Evolutionary conservation across 345 rosid genomes (phyloP).

Genomic region (Linum trigynum): DNA sequence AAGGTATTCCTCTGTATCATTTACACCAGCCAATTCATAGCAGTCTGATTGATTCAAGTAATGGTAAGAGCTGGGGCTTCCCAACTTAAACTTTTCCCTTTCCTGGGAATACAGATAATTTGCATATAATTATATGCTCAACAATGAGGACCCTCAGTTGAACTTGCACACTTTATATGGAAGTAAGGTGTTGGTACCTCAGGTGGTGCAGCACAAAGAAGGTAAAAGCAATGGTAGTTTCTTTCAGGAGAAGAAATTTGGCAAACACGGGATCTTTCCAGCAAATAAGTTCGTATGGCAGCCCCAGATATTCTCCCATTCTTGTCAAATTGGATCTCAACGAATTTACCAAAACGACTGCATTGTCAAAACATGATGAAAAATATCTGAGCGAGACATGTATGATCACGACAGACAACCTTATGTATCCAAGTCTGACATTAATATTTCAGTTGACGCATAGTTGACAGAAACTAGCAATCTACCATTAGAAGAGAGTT

Average conservation of each 20-base stretch:
- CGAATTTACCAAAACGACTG: slow-evolving; percentile 99
- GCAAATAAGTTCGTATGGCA: slow-evolving; percentile 88
- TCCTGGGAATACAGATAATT: slow-evolving; percentile 38
- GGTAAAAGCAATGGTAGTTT: slow-evolving; percentile 95
- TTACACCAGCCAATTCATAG: slow-evolving; percentile 70
- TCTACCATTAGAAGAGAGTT: neutral
- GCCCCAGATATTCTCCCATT: slow-evolving; percentile 99
- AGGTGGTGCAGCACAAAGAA: slow-evolving; percentile 90
- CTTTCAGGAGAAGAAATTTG: slow-evolving; percentile 97
- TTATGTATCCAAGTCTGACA: neutral
- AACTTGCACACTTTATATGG: slow-evolving; percentile 1
- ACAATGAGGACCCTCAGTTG: neutral
- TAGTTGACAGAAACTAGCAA: neutral
- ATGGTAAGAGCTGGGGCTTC: slow-evolving; percentile 58
- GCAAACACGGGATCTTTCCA: slow-evolving; percentile 99
- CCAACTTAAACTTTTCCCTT: slow-evolving; percentile 73
- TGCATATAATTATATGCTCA: slow-evolving; percentile 13
- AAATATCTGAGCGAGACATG: slow-evolving; percentile 11
- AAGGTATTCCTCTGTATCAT: slow-evolving; percentile 81
- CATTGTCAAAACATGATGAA: slow-evolving; percentile 23
- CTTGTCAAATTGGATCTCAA: slow-evolving; percentile 97
- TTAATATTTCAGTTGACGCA: neutral
- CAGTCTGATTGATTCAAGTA: slow-evolving; percentile 88
- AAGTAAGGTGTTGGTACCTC: slow-evolving; percentile 49
- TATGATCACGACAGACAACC: slow-evolving; percentile 1